Evolutionary conservation across 768 basidiomycete species (phyloP).

Genomic region (Suillus ampliporus): DNA sequence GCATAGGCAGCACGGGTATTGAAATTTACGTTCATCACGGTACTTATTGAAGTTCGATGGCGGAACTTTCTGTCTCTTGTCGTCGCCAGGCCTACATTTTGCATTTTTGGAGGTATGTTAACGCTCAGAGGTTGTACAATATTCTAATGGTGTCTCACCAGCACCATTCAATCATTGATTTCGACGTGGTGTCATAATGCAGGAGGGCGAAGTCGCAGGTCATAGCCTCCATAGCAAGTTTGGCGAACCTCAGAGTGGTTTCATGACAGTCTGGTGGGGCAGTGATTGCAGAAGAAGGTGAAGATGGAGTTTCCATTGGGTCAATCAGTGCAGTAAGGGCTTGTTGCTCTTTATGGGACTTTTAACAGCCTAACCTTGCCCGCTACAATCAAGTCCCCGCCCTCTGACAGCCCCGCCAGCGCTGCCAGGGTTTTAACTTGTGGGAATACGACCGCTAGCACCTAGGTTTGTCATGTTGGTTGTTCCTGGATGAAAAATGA

Average conservation of each 20-base stretch:
- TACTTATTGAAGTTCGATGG: not conserved
- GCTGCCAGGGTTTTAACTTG: not conserved
- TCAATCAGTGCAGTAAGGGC: not conserved
- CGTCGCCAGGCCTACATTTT: not conserved
- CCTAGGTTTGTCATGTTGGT: not conserved
- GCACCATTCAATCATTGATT: not conserved
- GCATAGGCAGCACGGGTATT: no score
- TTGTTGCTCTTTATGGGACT: not conserved
- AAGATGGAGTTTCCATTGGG: not conserved
- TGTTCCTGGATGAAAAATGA: not conserved
- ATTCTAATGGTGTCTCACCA: not conserved
- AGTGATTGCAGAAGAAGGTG: not conserved
- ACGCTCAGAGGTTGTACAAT: accelerated
- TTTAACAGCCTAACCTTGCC: not conserved
- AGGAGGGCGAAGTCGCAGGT: not conserved
- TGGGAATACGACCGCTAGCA: not conserved
- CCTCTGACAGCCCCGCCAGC: not conserved
- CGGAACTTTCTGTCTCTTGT: not conserved
- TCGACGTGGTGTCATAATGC: not conserved
- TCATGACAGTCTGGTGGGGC: not conserved
- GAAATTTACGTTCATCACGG: not conserved
- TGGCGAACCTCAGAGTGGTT: not conserved
- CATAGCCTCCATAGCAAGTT: not conserved
- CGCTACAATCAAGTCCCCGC: not conserved
- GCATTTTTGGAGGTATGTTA: not conserved